Base-by-base conservation (phyloP, 306 rosid genomes). In the Dryas drummondii region DNA sequence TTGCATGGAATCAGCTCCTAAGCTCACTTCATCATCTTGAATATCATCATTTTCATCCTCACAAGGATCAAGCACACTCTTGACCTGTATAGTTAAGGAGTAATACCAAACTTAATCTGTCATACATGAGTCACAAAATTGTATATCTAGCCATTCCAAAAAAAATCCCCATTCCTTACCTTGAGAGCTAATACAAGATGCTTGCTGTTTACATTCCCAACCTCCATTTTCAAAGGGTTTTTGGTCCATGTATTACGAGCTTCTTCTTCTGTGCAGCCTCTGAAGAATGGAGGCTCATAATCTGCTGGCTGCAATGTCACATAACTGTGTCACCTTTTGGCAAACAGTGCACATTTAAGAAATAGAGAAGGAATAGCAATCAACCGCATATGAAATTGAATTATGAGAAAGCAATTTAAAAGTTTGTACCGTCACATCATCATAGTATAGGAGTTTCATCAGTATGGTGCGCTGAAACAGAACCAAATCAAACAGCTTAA, bases 211-310 rank as follows among this genome's bases (percentile, higher is more conserved):
- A 96, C 98, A 75, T 88, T 90, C 73, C 98, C 99, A 48, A 92
- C 93, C 87, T 96, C 93, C 99, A 92, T 92, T 83, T 86, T 90
- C 83, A 89, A 75, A 64, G 99, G 99, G 78, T 76, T 89, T 87
- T 92, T 90, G 48, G 79, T 80, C 98, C 99, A 92, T 49, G 89
- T 80, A 84, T 88, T 86, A 56, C 67, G 77, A 64, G 90, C 92
- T 87, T 90, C 98, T 68, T 86, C 96, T 76, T 88, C 96, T 71
- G 86, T 13, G 85, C 92, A 96, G 69, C 90, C 75, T 79, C 89
- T 87, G 90, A 92, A 96, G 87, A 96, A 92, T 47, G 99, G 99
- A 81, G 99, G 99, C 82, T 94, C 96, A 68, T 94, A 94, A 77
- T 94, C 97, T 13, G 68, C 85, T 60, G 96, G 99, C 99, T 92